Evolutionary conservation across 1,284 basidiomycete genomes (phyloP).

Genomic region (Dichomitus squalens): DNA sequence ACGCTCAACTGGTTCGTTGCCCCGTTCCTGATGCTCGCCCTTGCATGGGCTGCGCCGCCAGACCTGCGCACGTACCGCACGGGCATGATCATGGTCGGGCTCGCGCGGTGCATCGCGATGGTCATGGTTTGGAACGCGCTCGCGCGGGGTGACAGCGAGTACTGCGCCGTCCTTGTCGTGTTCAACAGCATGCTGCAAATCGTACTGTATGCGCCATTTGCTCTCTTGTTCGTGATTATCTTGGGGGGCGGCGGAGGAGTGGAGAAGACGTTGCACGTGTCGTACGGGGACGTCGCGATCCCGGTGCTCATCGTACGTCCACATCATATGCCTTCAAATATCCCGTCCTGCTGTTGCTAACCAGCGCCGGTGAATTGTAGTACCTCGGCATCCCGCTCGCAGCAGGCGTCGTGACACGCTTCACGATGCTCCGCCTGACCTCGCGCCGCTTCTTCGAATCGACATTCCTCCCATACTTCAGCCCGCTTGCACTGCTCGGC

Average conservation of each 20-base stretch:
- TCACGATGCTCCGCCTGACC: conserved; percentile 51
- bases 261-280: conserved; percentile 46
- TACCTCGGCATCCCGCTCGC: conserved; percentile 75
- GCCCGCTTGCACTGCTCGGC: conserved; percentile 72
- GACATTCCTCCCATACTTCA: conserved; percentile 70
- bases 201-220: conserved; percentile 75
- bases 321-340: no score
- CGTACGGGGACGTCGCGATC: conserved; percentile 73
- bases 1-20: conserved; percentile 84
- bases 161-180: conserved; percentile 75
- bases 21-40: conserved; percentile 80
- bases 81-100: conserved; percentile 58
- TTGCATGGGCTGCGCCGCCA: conserved; percentile 86
- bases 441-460: conserved; percentile 53
- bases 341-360: no score
- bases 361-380: conserved; percentile 44
- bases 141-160: conserved; percentile 74
- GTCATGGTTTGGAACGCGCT: conserved; percentile 86
- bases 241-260: conserved; percentile 51
- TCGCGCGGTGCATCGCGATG: conserved; percentile 75
- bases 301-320: conserved; percentile 71
- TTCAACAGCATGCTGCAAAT: conserved; percentile 75
- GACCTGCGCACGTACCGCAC: conserved; percentile 67
- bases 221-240: conserved; percentile 77
- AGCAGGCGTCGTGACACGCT: conserved; percentile 73